Conservation (phyloP, 164 flowering plant species). For the Stephania cephalantha region DNA sequence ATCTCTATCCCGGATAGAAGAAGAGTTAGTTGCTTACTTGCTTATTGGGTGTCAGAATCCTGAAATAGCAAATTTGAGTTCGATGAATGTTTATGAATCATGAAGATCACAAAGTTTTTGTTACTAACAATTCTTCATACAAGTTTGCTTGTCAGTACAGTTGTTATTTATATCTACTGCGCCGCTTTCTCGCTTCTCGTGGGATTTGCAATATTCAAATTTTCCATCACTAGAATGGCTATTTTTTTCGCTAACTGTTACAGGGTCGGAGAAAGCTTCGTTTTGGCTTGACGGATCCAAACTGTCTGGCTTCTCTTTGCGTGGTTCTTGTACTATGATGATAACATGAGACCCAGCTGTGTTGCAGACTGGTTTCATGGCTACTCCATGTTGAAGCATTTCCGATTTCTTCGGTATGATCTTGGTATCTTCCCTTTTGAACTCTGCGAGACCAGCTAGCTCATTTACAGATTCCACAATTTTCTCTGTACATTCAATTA, state of each 20-base stretch:
- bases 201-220: neutral
- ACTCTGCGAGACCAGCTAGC: constrained; percentile 39
- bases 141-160: neutral
- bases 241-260: neutral
- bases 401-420: constrained; percentile 13
- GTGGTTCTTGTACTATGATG: constrained; percentile 2
- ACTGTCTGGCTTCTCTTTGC: neutral
- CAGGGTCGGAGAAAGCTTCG: neutral
- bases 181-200: neutral
- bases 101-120: no score
- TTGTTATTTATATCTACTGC: neutral
- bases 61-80: neutral
- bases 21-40: neutral
- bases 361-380: constrained; percentile 2
- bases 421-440: constrained; percentile 16
- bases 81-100: neutral
- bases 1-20: neutral
- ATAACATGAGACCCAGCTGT: neutral
- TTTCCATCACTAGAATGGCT: neutral
- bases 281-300: neutral
- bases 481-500: constrained; percentile 34
- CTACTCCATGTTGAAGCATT: constrained; percentile 8
- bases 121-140: neutral
- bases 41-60: neutral
- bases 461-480: constrained; percentile 42